Conservation (phyloP, 23 red algal species). For the Gracilaria gracilis region DNA sequence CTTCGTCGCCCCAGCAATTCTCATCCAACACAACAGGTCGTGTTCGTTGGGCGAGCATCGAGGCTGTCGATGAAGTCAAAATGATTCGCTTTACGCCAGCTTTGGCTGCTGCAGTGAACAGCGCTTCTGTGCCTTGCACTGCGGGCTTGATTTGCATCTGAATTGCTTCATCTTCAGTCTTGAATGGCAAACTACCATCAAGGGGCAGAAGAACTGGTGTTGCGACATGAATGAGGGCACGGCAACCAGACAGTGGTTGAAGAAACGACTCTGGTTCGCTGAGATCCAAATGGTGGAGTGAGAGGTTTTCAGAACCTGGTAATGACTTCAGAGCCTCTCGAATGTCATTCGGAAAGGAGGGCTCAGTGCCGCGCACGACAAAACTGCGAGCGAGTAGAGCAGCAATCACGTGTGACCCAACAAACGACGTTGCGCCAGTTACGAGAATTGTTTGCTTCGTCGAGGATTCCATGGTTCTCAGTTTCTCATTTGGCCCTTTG, state of each 20-base stretch:
- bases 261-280: conserved; percentile 11
- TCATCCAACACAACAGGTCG: conserved; percentile 2
- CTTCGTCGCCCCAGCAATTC: conserved; percentile 32
- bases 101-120: conserved; percentile 24
- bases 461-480: conserved; percentile 3
- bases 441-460: not conserved
- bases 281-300: conserved; percentile 7
- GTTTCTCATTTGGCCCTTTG: too few species aligned
- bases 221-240: conserved; percentile 40
- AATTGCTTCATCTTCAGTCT: conserved; percentile 29
- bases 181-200: conserved; percentile 22
- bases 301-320: not conserved
- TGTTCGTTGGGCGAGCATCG: conserved; percentile 24
- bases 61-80: conserved; percentile 29
- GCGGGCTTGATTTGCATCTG: conserved; percentile 34
- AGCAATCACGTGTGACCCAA: conserved; percentile 34
- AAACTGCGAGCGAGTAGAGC: conserved; percentile 30
- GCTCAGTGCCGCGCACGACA: conserved; percentile 25
- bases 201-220: conserved; percentile 5
- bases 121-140: conserved; percentile 25
- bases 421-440: conserved; percentile 25
- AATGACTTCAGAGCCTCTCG: conserved; percentile 13
- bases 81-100: conserved; percentile 28
- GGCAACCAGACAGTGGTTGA: conserved; percentile 12
- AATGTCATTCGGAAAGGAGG: not conserved